Conservation (phyloP, 495 filamentous ascomycete genomes). For the Aspergillus cavernicola region DNA sequence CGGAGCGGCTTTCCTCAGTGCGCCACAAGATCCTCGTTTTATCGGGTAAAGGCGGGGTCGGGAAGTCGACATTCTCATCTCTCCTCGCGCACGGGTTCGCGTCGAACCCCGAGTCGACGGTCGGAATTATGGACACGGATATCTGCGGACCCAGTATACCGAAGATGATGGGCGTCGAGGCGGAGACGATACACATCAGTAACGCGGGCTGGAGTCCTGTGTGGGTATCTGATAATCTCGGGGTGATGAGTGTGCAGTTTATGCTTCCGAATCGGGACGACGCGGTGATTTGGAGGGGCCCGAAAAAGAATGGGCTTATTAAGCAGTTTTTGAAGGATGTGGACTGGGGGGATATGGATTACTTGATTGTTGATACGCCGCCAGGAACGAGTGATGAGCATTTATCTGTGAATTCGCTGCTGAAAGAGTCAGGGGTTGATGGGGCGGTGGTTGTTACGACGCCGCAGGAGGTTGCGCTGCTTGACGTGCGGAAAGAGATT, state of each 20-base stretch:
- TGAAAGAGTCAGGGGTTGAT: conserved; percentile 86
- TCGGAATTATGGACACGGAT: conserved; percentile 96
- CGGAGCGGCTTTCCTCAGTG: conserved; percentile 73
- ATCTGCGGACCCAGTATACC: conserved; percentile 93
- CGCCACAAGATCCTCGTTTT: conserved; percentile 89
- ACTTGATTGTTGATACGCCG: conserved; percentile 88
- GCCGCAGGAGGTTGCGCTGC: conserved; percentile 86
- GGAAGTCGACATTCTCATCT: conserved; percentile 87
- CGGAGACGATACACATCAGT: conserved; percentile 86
- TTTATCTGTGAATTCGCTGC: conserved; percentile 79
- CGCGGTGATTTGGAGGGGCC: conserved; percentile 93
- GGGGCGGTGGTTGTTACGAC: conserved; percentile 92
- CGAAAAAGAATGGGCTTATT: conserved; percentile 97
- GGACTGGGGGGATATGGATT: conserved; percentile 94
- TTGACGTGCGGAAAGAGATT: conserved; percentile 94
- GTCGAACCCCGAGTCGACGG: conserved; percentile 63
- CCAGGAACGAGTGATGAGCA: conserved; percentile 96
- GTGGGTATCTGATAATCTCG: conserved; percentile 87
- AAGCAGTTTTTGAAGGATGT: conserved; percentile 98
- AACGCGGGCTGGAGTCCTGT: conserved; percentile 85
- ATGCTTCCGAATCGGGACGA: conserved; percentile 92
- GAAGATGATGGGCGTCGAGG: conserved; percentile 96
- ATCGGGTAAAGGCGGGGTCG: conserved; percentile 93
- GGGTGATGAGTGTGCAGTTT: conserved; percentile 95
- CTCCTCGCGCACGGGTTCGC: conserved; percentile 87